Conservation (phyloP, 257 asterid species). For the Petrea volubilis region DNA sequence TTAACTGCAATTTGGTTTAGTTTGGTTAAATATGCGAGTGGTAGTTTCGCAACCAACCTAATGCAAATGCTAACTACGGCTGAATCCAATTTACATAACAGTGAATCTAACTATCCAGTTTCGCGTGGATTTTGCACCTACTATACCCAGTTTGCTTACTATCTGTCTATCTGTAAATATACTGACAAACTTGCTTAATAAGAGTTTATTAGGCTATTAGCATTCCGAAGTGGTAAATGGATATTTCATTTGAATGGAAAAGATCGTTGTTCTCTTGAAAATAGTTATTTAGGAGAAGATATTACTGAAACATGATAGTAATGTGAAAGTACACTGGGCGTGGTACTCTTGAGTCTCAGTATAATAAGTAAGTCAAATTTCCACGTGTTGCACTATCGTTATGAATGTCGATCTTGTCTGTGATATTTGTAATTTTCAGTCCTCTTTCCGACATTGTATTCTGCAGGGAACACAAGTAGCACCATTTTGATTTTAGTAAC, state of each 20-base stretch:
- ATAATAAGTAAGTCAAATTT: not conserved
- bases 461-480: not conserved
- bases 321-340: not conserved
- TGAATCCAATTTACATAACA: not conserved
- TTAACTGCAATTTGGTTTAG: not conserved
- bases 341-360: not conserved
- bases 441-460: not conserved
- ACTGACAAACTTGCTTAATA: constrained; percentile 5
- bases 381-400: not conserved
- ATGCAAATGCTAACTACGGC: not conserved
- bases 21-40: not conserved
- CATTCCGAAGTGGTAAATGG: not conserved
- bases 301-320: not conserved
- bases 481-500: not conserved
- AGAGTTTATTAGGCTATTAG: not conserved
- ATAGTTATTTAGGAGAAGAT: not conserved
- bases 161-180: not conserved
- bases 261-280: not conserved
- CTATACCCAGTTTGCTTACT: not conserved
- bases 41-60: not conserved
- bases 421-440: not conserved
- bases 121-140: not conserved
- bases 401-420: constrained; percentile 9
- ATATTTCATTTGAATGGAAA: not conserved
- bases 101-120: not conserved